Percentiles rank a stretch among this genome's conserved stretches.
Conservation (phyloP, 768 basidiomycete genomes). For the Naganishia vishniacii region DNA sequence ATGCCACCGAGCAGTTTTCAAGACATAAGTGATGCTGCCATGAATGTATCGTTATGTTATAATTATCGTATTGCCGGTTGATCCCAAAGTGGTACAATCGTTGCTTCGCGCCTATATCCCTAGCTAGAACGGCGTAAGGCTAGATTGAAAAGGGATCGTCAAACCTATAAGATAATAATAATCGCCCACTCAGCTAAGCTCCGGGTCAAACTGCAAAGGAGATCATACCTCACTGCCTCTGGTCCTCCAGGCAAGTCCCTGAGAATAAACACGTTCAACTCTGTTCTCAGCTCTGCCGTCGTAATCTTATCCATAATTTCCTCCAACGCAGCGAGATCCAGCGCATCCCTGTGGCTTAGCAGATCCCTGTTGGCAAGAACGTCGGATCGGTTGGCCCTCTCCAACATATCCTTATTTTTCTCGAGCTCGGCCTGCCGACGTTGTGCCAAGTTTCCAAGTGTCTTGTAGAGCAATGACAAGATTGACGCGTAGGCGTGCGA, state of each 20-base stretch:
- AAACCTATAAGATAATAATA: not conserved
- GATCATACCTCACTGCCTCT: constrained; percentile 13
- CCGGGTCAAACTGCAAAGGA: not conserved
- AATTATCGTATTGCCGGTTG: not conserved
- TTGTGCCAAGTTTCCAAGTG: constrained; percentile 73
- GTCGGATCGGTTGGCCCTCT: constrained; percentile 74
- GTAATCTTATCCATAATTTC: constrained; percentile 66
- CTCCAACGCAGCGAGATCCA: constrained; percentile 68
- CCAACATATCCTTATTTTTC: constrained; percentile 66
- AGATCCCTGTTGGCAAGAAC: constrained; percentile 65
- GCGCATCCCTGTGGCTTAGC: constrained; percentile 68
- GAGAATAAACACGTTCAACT: constrained; percentile 82
- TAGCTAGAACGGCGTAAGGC: too few species aligned
- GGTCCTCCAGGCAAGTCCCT: constrained; percentile 61
- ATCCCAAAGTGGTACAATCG: not conserved
- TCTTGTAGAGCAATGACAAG: constrained; percentile 77
- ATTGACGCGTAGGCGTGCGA: constrained; percentile 73
- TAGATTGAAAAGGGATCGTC: constrained; percentile 12
- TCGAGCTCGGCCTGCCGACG: constrained; percentile 70
- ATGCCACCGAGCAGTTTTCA: too few species aligned
- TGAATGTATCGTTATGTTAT: not conserved
- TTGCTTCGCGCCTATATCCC: too few species aligned
- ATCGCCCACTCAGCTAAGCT: not conserved
- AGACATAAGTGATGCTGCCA: too few species aligned
- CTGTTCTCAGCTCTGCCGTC: constrained; percentile 76